phyloP scores from a whole-genome alignment of 257 asterid species.

The Vinca minor region DNA sequence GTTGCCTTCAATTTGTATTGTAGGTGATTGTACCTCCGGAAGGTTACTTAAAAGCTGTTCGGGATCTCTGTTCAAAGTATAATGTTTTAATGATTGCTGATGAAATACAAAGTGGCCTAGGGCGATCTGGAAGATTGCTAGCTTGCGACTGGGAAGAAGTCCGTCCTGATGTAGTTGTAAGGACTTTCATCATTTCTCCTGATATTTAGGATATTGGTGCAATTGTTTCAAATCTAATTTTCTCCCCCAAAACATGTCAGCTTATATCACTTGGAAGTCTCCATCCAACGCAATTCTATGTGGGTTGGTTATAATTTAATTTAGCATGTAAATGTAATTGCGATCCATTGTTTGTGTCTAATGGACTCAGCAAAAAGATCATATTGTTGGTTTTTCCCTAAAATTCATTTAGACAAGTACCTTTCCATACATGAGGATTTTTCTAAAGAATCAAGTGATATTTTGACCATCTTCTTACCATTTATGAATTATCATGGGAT shows the following conservation, averaged over 20 bases:
- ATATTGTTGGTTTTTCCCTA: neutral
- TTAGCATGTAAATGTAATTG: too few species aligned
- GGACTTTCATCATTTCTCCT: conserved; percentile 19
- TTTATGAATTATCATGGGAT: neutral
- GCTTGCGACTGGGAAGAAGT: conserved; percentile 96
- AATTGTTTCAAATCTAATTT: neutral
- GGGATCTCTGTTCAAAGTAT: conserved; percentile 80
- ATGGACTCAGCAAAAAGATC: neutral
- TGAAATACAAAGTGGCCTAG: conserved; percentile 95
- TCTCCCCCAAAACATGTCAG: neutral
- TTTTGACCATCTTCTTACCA: neutral
- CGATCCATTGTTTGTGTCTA: neutral
- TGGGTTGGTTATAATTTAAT: too few species aligned
- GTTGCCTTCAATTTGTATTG: neutral
- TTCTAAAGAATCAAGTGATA: neutral
- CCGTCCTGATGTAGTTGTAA: conserved; percentile 88
- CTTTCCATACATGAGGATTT: neutral
- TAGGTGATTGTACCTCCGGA: conserved; percentile 92
- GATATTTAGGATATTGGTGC: neutral
- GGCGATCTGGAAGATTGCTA: conserved; percentile 78
- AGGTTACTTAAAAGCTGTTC: conserved; percentile 72
- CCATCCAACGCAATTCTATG: too few species aligned
- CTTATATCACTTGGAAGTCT: neutral
- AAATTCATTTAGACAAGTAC: too few species aligned
- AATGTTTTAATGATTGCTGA: conserved; percentile 91